phyloP scores from a whole-genome alignment of 305 asterid genomes.

The Striga hermonthica region DNA sequence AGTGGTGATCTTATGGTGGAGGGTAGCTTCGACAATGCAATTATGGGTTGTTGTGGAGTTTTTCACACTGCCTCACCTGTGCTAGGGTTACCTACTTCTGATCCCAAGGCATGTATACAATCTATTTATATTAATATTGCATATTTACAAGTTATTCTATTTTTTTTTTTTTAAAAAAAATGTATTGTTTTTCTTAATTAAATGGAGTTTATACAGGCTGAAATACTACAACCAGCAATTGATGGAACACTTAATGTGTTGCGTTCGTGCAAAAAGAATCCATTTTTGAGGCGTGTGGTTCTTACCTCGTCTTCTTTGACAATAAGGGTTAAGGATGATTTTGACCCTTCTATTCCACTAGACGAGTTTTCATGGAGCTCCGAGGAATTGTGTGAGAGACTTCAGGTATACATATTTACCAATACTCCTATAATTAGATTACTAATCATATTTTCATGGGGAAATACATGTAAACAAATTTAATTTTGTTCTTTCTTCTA shows the following conservation, averaged over 20 bases:
- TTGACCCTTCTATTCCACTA: conserved; percentile 46
- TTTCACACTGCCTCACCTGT: conserved; percentile 74
- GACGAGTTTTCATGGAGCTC: conserved; percentile 92
- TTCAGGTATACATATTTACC: conserved; percentile 41
- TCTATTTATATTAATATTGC: not conserved
- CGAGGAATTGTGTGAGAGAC: conserved; percentile 59
- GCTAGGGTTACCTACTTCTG: conserved; percentile 41
- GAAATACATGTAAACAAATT: no score
- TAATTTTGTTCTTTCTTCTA: no score
- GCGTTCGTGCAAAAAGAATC: conserved; percentile 73
- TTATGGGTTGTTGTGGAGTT: conserved; percentile 53
- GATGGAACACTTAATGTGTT: conserved; percentile 87
- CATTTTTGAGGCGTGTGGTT: conserved; percentile 65
- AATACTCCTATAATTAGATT: not conserved
- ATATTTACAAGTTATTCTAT: not conserved
- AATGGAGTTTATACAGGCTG: conserved; percentile 35
- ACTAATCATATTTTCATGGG: not conserved
- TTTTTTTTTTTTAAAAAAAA: no score
- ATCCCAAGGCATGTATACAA: conserved; percentile 47
- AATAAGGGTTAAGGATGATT: conserved; percentile 56
- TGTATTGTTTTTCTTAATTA: not conserved
- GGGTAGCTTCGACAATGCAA: conserved; percentile 56
- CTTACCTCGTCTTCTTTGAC: conserved; percentile 91
- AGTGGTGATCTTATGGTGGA: conserved; percentile 51
- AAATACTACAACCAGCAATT: conserved; percentile 77